These are phyloP conservation scores for Flaveria floridana DNA, from an alignment of 140 eudicot species.

Conservation along the genomic window DNA sequence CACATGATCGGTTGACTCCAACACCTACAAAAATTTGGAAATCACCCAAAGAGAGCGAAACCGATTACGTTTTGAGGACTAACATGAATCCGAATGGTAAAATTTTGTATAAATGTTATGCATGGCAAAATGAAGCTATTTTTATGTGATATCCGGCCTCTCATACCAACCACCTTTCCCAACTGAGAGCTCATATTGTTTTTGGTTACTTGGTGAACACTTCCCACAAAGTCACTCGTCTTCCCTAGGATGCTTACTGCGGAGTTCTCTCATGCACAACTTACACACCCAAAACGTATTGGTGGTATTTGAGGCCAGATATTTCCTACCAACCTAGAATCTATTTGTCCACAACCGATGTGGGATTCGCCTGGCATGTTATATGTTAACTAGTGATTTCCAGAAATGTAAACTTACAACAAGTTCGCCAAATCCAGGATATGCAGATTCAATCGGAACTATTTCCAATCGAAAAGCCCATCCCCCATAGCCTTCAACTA, in stretches of 20 bases:
- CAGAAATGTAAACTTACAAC: slow-evolving; percentile 61
- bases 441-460: slow-evolving; percentile 94
- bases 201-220: not conserved
- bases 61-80: not conserved
- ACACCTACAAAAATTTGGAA: slow-evolving; percentile 43
- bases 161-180: not conserved
- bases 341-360: not conserved
- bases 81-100: not conserved
- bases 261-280: too few relatives aligned
- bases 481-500: slow-evolving; percentile 99
- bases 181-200: not conserved
- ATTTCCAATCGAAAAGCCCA: slow-evolving; percentile 97
- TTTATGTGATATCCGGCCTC: not conserved
- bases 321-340: not conserved
- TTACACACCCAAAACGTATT: not conserved
- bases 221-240: not conserved
- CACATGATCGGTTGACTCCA: slow-evolving; percentile 93
- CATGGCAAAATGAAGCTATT: not conserved
- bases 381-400: not conserved
- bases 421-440: slow-evolving; percentile 96
- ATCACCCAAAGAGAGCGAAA: not conserved
- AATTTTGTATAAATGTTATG: not conserved
- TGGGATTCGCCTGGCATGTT: not conserved
- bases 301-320: slow-evolving; percentile 1
- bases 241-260: not conserved